phyloP scores from a whole-genome alignment of 768 basidiomycete genomes.

The Leccinum boreale region DNA sequence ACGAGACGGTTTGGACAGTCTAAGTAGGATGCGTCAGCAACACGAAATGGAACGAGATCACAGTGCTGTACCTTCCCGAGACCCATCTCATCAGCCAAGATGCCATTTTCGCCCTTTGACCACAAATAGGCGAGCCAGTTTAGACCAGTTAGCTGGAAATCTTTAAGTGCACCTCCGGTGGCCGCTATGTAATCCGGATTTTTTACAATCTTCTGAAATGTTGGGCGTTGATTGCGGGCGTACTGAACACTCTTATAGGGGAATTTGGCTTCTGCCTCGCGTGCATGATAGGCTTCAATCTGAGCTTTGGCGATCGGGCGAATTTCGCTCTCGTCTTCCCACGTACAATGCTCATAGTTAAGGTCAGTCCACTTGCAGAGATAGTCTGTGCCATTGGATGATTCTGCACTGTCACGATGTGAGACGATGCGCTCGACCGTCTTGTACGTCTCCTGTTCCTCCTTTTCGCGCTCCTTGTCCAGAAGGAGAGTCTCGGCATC shows the following conservation, averaged over 20 bases:
- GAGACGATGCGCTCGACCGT: conserved; percentile 88
- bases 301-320: conserved; percentile 71
- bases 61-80: conserved; percentile 76
- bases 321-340: conserved; percentile 85
- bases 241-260: conserved; percentile 82
- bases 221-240: conserved; percentile 62
- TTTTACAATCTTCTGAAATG: conserved; percentile 77
- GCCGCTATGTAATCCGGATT: conserved; percentile 81
- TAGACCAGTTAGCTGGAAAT: conserved; percentile 96
- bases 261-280: conserved; percentile 76
- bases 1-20: conserved; percentile 95
- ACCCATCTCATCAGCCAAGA: conserved; percentile 99
- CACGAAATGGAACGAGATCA: conserved; percentile 2
- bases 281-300: conserved; percentile 73
- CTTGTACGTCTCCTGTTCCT: conserved; percentile 88
- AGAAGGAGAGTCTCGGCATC: conserved; percentile 87
- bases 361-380: conserved; percentile 97
- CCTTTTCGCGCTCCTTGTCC: conserved; percentile 87
- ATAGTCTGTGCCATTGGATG: conserved; percentile 63
- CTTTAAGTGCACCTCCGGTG: conserved; percentile 87
- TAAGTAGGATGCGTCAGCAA: conserved; percentile 29
- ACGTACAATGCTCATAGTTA: conserved; percentile 93
- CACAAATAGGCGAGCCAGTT: conserved; percentile 99
- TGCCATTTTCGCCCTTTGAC: conserved; percentile 90
- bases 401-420: conserved; percentile 59